These are phyloP conservation scores for Clonostachys chloroleuca DNA, from an alignment of 2,329 filamentous ascomycete species.

Conservation along the genomic window DNA sequence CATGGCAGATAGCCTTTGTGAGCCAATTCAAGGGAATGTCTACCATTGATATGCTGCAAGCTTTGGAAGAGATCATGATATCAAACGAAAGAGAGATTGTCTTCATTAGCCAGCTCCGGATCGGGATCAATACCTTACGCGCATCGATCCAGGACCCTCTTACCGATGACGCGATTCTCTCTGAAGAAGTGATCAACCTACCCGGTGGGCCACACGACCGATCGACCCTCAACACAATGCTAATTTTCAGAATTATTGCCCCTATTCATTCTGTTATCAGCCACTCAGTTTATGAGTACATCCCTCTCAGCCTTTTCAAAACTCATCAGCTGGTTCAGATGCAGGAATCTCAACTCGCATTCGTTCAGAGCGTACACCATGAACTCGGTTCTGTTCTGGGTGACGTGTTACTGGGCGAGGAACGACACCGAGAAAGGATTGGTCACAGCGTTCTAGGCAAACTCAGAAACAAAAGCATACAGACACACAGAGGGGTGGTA, in stretches of 20 bases:
- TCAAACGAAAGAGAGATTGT: constrained; percentile 26
- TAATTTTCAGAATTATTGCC: constrained; percentile 57
- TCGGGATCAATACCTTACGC: constrained; percentile 32
- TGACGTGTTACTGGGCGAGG: not conserved
- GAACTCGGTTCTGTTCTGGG: constrained; percentile 51
- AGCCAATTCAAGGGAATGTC: constrained; percentile 40
- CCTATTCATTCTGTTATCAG: constrained; percentile 52
- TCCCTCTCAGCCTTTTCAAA: constrained; percentile 62
- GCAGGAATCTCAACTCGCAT: constrained; percentile 54
- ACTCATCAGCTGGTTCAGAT: constrained; percentile 52
- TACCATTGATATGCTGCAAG: constrained; percentile 19
- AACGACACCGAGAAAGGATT: not conserved
- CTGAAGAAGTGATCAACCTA: constrained; percentile 33
- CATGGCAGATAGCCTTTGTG: constrained; percentile 51
- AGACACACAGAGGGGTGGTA: not conserved
- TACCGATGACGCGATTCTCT: constrained; percentile 40
- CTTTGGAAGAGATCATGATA: not conserved
- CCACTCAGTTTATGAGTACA: constrained; percentile 50
- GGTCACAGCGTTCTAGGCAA: not conserved
- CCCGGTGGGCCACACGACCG: constrained; percentile 22
- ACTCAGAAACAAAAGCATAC: not conserved
- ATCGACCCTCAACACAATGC: constrained; percentile 19
- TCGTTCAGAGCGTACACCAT: constrained; percentile 54
- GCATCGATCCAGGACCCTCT: constrained; percentile 35
- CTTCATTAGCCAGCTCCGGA: constrained; percentile 39